Percentiles rank a stretch among this genome's conserved stretches.
Evolutionary conservation across 2,329 filamentous ascomycete genomes (phyloP).

Genomic region (Paecilomyces variotii): DNA sequence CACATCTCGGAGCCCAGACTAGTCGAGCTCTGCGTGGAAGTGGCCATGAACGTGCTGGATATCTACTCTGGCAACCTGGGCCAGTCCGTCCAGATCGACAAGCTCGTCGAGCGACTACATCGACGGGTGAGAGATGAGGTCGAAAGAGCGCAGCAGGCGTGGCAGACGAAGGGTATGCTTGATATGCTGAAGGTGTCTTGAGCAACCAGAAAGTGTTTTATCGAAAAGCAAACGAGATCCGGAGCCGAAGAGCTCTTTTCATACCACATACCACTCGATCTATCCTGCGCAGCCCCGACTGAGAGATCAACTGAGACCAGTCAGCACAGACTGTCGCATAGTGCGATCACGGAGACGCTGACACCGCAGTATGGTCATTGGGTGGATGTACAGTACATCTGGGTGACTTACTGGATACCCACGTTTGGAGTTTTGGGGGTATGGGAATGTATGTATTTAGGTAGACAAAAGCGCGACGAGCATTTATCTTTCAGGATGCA

Average conservation of each 20-base stretch:
- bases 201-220: neutral
- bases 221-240: slow-evolving; percentile 4
- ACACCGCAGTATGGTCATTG: slow-evolving; percentile 1
- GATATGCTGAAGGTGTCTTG: slow-evolving; percentile 53
- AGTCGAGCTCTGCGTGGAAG: slow-evolving; percentile 72
- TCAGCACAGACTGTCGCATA: neutral
- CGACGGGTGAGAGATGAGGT: slow-evolving; percentile 66
- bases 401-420: slow-evolving; percentile 12
- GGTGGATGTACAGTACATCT: neutral
- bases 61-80: slow-evolving; percentile 76
- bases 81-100: slow-evolving; percentile 63
- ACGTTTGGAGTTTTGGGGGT: slow-evolving; percentile 11
- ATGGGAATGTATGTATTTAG: neutral
- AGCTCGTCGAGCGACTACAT: slow-evolving; percentile 61
- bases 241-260: slow-evolving; percentile 7
- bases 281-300: neutral
- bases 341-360: neutral
- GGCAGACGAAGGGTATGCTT: slow-evolving; percentile 79
- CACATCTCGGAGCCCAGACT: slow-evolving; percentile 78
- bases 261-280: neutral
- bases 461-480: neutral
- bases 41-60: slow-evolving; percentile 74
- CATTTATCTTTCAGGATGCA: neutral
- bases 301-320: neutral
- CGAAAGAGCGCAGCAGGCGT: slow-evolving; percentile 74